phyloP scores from a whole-genome alignment of 2,329 filamentous ascomycete species.

The Stylonectria norvegica region DNA sequence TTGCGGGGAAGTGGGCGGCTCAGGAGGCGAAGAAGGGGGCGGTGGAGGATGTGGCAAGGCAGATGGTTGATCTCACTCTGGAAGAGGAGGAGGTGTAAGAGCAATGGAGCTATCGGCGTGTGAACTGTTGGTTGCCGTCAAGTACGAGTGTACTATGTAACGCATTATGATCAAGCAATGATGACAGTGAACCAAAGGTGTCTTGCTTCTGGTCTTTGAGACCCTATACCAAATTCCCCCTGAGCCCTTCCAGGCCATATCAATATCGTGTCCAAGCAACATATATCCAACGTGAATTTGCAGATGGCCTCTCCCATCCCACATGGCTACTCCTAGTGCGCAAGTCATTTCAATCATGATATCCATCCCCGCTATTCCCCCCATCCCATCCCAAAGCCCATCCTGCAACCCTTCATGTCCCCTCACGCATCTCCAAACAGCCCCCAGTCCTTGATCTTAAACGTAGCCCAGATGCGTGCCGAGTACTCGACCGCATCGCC shows the following conservation, averaged over 20 bases:
- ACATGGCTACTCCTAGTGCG: too few relatives aligned
- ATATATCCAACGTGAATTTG: too few relatives aligned
- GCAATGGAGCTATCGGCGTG: too few relatives aligned
- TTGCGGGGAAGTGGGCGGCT: slow-evolving; percentile 61
- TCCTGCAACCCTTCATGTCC: neutral
- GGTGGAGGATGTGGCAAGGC: slow-evolving; percentile 20
- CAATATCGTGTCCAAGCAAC: too few relatives aligned
- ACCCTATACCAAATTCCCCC: too few relatives aligned
- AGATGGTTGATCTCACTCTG: slow-evolving; percentile 28
- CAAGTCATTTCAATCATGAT: neutral
- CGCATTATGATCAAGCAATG: too few relatives aligned
- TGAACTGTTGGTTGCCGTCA: too few relatives aligned
- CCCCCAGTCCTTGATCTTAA: slow-evolving; percentile 77
- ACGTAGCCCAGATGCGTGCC: slow-evolving; percentile 64
- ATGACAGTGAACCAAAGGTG: too few relatives aligned
- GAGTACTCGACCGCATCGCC: slow-evolving; percentile 67
- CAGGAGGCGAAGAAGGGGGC: slow-evolving; percentile 36
- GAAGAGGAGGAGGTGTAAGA: slow-evolving; percentile 14
- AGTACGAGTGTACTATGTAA: too few relatives aligned
- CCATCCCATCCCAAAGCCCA: neutral
- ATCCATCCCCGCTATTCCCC: neutral
- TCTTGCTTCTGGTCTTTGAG: too few relatives aligned
- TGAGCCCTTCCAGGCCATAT: too few relatives aligned
- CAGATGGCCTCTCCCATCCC: too few relatives aligned
- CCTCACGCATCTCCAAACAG: slow-evolving; percentile 53